A percentile compares a stretch with the other conserved stretches of the same genome.
Conservation (phyloP, 1,284 basidiomycete genomes). For the Microbotryum violaceum region DNA sequence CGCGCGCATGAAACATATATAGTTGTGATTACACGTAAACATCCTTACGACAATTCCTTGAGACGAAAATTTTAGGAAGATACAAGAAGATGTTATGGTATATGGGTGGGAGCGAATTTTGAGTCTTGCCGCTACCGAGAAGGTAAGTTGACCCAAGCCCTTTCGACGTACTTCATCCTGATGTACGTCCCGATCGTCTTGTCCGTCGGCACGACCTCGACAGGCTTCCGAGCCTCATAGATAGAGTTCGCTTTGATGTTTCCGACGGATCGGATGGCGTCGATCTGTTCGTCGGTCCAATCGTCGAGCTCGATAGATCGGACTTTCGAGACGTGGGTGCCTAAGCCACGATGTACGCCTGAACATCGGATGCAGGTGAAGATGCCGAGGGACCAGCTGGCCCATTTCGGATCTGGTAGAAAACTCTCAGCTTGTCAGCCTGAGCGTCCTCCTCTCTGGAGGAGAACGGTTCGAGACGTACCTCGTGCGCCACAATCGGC, state of each 20-base stretch:
- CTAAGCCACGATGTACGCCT: constrained; percentile 47
- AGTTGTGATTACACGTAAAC: too few species aligned
- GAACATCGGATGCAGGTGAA: constrained; percentile 50
- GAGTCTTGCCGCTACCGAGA: too few species aligned
- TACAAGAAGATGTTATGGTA: too few species aligned
- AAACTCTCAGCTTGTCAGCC: constrained; percentile 13
- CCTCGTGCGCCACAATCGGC: constrained; percentile 45
- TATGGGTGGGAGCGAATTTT: too few species aligned
- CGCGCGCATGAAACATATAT: too few species aligned
- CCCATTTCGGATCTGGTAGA: constrained; percentile 40
- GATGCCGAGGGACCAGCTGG: constrained; percentile 43
- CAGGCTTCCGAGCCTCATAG: constrained; percentile 41
- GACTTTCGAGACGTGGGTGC: constrained; percentile 49
- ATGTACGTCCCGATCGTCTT: constrained; percentile 41
- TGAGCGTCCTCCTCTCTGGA: background rate
- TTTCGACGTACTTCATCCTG: constrained; percentile 43
- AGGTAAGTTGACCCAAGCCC: too few species aligned
- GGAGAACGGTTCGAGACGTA: background rate
- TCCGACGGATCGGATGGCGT: constrained; percentile 41
- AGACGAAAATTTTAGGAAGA: too few species aligned
- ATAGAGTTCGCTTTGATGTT: constrained; percentile 42
- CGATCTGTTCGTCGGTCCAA: constrained; percentile 44
- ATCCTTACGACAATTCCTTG: too few species aligned
- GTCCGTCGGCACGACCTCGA: constrained; percentile 8
- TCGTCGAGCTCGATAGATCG: constrained; percentile 48